phyloP scores from a whole-genome alignment of 129 eudicot genomes.

The Lactuca sativa region DNA sequence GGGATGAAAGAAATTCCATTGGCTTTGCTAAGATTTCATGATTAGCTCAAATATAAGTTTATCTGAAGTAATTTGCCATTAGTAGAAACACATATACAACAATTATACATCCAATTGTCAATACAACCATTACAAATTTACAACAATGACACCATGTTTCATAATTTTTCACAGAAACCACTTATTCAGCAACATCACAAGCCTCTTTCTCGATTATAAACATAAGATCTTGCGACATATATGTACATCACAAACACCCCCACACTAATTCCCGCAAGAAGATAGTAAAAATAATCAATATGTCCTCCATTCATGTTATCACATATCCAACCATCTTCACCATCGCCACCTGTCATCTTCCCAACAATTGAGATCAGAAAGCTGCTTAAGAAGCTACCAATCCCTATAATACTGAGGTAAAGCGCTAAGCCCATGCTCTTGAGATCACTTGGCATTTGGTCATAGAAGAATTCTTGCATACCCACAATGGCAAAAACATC shows the following conservation, averaged over 20 bases:
- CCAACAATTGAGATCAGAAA: slow-evolving; percentile 51
- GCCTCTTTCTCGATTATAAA: slow-evolving; percentile 28
- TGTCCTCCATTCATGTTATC: slow-evolving; percentile 66
- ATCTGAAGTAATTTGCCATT: neutral
- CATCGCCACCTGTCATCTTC: slow-evolving; percentile 37
- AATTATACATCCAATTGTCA: neutral
- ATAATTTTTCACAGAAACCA: neutral
- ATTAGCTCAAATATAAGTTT: no score
- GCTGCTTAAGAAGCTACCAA: slow-evolving; percentile 66
- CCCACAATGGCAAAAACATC: slow-evolving; percentile 62
- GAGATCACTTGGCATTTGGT: slow-evolving; percentile 59
- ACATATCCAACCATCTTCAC: slow-evolving; percentile 60
- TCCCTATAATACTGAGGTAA: slow-evolving; percentile 51
- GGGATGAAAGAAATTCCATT: no score
- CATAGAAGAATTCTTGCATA: slow-evolving; percentile 75
- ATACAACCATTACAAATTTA: neutral
- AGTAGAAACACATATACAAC: neutral
- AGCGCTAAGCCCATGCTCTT: slow-evolving; percentile 60
- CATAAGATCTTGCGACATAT: slow-evolving; percentile 48
- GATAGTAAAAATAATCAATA: slow-evolving; percentile 73
- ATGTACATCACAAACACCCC: slow-evolving; percentile 38
- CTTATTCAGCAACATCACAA: slow-evolving; percentile 1
- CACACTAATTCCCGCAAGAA: slow-evolving; percentile 59
- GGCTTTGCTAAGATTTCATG: no score
- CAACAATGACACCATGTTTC: neutral